Conservation (phyloP, 2,329 filamentous ascomycete genomes). For the Pseudocercospora pini-densiflorae region DNA sequence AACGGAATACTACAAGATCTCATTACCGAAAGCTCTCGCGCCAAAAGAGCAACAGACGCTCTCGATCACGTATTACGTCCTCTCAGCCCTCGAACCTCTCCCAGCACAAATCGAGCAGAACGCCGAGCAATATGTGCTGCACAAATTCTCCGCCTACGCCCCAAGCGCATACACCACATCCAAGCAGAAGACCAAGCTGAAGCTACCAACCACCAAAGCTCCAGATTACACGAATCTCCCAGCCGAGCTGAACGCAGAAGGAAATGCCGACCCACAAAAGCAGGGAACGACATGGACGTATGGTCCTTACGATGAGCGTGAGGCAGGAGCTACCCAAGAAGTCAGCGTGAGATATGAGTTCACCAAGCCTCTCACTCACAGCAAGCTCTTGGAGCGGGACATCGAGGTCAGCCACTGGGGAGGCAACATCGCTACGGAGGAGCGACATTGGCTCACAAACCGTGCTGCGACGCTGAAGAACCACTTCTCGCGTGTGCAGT, state of each 20-base stretch:
- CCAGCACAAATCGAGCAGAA: constrained; percentile 82
- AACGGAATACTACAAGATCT: constrained; percentile 79
- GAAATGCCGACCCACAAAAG: constrained; percentile 74
- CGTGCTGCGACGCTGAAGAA: constrained; percentile 72
- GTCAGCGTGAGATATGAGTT: constrained; percentile 90
- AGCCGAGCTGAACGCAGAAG: constrained; percentile 59
- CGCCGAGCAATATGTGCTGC: constrained; percentile 83
- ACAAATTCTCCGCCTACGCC: constrained; percentile 83
- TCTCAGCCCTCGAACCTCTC: constrained; percentile 78
- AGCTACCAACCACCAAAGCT: constrained; percentile 76
- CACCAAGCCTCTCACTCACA: constrained; percentile 85
- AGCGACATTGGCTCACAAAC: constrained; percentile 88
- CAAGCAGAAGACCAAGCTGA: constrained; percentile 98
- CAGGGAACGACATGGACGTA: constrained; percentile 87
- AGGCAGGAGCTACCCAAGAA: constrained; percentile 74
- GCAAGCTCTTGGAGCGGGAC: constrained; percentile 81
- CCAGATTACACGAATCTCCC: constrained; percentile 76
- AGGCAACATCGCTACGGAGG: constrained; percentile 92
- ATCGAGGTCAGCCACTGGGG: constrained; percentile 98
- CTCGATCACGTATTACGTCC: constrained; percentile 80
- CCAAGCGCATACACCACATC: constrained; percentile 81
- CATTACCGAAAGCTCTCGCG: constrained; percentile 74
- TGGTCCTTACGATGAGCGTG: constrained; percentile 81
- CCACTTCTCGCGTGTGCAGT: constrained; percentile 56
- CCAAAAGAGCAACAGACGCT: constrained; percentile 81